Conservation (phyloP, 352 stramenopile genomes). For the Phytophthora nicotianae region DNA sequence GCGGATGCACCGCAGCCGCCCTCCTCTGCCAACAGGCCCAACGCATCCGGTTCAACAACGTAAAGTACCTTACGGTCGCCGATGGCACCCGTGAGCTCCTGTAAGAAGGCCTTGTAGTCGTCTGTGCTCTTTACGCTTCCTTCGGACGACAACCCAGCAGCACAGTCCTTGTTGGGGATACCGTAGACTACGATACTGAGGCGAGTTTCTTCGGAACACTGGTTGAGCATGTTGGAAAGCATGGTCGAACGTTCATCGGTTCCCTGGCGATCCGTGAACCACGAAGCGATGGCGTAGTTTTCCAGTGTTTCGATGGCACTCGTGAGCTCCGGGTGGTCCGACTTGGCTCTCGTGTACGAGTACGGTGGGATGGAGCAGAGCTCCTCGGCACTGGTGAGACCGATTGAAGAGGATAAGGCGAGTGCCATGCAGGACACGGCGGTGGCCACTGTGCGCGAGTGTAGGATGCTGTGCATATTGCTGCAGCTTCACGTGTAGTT, state of each 20-base stretch:
- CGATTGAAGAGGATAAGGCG: constrained; percentile 14
- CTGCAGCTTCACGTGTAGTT: constrained; percentile 11
- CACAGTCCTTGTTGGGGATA: constrained; percentile 80
- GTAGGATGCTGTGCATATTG: constrained; percentile 15
- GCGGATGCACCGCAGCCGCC: constrained; percentile 43
- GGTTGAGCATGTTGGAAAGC: constrained; percentile 20
- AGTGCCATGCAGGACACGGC: constrained; percentile 27
- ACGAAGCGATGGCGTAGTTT: constrained; percentile 48
- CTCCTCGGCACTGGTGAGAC: constrained; percentile 16
- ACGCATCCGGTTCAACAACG: constrained; percentile 68
- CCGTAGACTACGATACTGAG: constrained; percentile 71
- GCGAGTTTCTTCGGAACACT: constrained; percentile 39
- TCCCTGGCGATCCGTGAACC: constrained; percentile 51
- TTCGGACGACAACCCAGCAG: constrained; percentile 45
- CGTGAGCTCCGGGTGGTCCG: constrained; percentile 36
- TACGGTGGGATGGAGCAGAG: constrained; percentile 46
- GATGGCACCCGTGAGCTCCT: constrained; percentile 41
- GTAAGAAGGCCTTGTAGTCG: constrained; percentile 57
- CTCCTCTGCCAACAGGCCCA: constrained; percentile 52
- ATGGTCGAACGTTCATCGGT: constrained; percentile 27
- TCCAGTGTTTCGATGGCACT: constrained; percentile 42
- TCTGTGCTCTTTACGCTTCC: constrained; percentile 44
- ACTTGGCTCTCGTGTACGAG: constrained; percentile 44
- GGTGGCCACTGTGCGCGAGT: constrained; percentile 13
- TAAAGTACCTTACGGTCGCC: constrained; percentile 70